phyloP scores from a whole-genome alignment of 768 basidiomycete genomes.

The Tricholoma saponaceum region DNA sequence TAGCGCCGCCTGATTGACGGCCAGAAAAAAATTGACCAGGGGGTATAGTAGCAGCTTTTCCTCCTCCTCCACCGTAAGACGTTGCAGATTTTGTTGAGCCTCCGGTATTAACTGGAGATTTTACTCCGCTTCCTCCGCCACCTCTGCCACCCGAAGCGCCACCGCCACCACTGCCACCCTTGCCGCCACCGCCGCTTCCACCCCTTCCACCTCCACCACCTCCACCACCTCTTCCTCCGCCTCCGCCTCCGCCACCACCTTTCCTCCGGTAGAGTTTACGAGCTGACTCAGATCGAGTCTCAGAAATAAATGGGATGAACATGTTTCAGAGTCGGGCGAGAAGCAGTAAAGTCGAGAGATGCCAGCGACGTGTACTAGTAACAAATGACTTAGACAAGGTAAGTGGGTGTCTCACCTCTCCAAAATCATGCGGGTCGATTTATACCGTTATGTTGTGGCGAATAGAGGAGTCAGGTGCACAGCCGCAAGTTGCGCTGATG shows the following conservation, averaged over 20 bases:
- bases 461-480: too few species aligned
- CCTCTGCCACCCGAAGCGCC: neutral
- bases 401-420: too few species aligned
- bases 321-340: constrained; percentile 5
- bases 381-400: too few species aligned
- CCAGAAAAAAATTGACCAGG: constrained; percentile 32
- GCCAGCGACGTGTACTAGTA: too few species aligned
- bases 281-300: neutral
- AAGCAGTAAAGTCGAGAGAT: neutral
- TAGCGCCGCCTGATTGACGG: constrained; percentile 40
- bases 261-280: constrained; percentile 12
- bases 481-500: too few species aligned
- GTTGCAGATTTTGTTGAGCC: constrained; percentile 1
- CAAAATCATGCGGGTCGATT: too few species aligned
- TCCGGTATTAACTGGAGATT: neutral
- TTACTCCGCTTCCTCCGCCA: neutral
- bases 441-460: too few species aligned
- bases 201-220: constrained; percentile 1
- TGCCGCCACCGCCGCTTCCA: neutral
- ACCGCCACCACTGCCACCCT: constrained; percentile 13
- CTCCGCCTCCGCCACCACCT: constrained; percentile 23
- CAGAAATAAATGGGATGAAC: constrained; percentile 25
- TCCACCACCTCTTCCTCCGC: neutral
- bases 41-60: constrained; percentile 23
- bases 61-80: constrained; percentile 15